Percentiles rank a stretch among this genome's conserved stretches.
Evolutionary conservation across 208 protist genomes (phyloP).

Genomic region (Wallacemonas rigidus): DNA sequence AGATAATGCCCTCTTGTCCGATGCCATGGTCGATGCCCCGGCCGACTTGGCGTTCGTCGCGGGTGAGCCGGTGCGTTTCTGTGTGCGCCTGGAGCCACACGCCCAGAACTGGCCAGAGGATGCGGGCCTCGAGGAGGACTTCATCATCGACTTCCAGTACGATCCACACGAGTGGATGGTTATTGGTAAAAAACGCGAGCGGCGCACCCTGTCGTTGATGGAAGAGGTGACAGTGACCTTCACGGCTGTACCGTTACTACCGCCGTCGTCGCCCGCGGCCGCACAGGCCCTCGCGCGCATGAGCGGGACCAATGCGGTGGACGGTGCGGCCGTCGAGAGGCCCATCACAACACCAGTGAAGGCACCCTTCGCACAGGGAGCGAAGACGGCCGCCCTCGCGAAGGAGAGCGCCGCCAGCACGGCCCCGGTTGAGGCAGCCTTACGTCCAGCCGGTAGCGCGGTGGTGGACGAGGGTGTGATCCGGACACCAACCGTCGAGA

Average conservation of each 20-base stretch:
- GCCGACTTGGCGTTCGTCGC: slow-evolving; percentile 58
- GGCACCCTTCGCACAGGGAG: too few relatives aligned
- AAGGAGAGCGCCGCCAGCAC: neutral
- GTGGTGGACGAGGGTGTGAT: slow-evolving; percentile 44
- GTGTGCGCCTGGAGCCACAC: slow-evolving; percentile 66
- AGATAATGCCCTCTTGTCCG: slow-evolving; percentile 16
- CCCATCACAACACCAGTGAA: too few relatives aligned
- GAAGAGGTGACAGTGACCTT: slow-evolving; percentile 67
- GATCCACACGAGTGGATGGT: slow-evolving; percentile 79
- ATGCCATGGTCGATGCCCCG: slow-evolving; percentile 50
- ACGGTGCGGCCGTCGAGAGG: neutral
- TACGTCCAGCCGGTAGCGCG: slow-evolving; percentile 22
- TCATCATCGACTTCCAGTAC: slow-evolving; percentile 71
- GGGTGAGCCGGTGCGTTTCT: slow-evolving; percentile 79
- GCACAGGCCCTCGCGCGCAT: slow-evolving; percentile 13
- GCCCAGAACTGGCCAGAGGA: slow-evolving; percentile 84
- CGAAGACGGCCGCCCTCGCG: neutral
- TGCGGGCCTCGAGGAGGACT: slow-evolving; percentile 60
- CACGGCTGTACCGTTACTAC: slow-evolving; percentile 73
- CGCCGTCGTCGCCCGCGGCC: slow-evolving; percentile 9
- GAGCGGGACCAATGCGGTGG: neutral
- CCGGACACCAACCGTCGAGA: slow-evolving; percentile 60
- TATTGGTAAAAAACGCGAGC: slow-evolving; percentile 73
- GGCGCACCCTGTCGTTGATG: slow-evolving; percentile 68
- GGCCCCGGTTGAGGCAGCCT: neutral